Conservation (phyloP, 306 rosid species). For the Elaeagnus macrophylla region DNA sequence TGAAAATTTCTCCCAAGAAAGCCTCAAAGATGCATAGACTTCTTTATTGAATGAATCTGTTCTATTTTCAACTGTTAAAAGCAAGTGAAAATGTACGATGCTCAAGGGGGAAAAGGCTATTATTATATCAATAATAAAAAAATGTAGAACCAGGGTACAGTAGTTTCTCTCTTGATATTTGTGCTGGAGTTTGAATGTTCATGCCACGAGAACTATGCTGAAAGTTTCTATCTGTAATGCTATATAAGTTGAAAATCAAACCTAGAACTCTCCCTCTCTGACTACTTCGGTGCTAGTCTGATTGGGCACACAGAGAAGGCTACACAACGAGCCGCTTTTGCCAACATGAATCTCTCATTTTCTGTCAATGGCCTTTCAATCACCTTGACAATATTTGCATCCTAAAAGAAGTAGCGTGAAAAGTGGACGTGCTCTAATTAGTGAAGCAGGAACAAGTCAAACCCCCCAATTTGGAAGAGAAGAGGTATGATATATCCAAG, state of each 20-base stretch:
- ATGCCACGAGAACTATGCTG: conserved; percentile 12
- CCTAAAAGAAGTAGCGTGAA: conserved; percentile 32
- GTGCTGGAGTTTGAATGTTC: background rate
- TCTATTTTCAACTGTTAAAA: too few species aligned
- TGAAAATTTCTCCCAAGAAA: too few species aligned
- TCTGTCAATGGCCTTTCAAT: conserved; percentile 88
- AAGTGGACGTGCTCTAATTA: background rate
- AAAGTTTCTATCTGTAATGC: conserved; percentile 7
- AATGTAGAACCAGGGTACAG: background rate
- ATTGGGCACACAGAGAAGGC: conserved; percentile 87
- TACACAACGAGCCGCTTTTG: conserved; percentile 92
- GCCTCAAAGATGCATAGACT: too few species aligned
- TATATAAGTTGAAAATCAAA: conserved; percentile 3
- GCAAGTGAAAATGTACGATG: too few species aligned
- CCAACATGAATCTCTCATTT: conserved; percentile 77
- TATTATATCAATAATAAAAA: background rate
- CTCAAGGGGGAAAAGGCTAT: too few species aligned
- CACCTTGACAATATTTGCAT: conserved; percentile 78
- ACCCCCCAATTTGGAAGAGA: background rate
- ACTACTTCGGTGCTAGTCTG: conserved; percentile 69
- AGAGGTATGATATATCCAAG: too few species aligned
- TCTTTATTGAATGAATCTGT: too few species aligned
- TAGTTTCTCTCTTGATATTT: background rate
- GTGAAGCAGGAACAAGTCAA: background rate
- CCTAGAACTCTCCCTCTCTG: conserved; percentile 4